These are phyloP conservation scores for Iberis amara DNA, from an alignment of 441 rosid genomes.

Conservation along the genomic window DNA sequence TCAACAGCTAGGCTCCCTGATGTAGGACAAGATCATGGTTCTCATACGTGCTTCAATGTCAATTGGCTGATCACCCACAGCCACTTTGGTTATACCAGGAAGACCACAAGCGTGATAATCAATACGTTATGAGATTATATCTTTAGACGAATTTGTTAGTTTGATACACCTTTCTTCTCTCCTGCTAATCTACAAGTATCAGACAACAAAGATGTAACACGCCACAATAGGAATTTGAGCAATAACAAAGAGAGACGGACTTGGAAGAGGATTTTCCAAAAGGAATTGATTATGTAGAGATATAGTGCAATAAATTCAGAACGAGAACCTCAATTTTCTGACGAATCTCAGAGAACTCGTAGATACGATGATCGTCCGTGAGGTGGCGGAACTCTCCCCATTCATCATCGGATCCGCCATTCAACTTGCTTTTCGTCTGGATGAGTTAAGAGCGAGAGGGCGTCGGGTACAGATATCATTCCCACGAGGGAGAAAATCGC, in stretches of 20 bases:
- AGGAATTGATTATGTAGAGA: not conserved
- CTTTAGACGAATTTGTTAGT: slow-evolving; percentile 50
- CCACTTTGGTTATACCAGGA: slow-evolving; percentile 75
- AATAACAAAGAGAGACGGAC: no score
- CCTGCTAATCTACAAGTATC: slow-evolving; percentile 73
- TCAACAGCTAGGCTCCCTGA: slow-evolving; percentile 50
- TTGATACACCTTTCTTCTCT: slow-evolving; percentile 59
- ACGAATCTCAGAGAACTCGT: slow-evolving; percentile 49
- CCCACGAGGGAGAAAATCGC: slow-evolving; percentile 68
- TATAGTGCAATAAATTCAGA: not conserved
- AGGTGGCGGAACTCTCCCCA: slow-evolving; percentile 62
- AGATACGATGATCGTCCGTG: slow-evolving; percentile 43
- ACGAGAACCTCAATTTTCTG: slow-evolving; percentile 48
- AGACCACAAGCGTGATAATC: slow-evolving; percentile 63
- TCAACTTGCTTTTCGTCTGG: slow-evolving; percentile 22
- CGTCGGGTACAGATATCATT: slow-evolving; percentile 64
- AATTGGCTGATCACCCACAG: slow-evolving; percentile 71
- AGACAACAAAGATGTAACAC: slow-evolving; percentile 34
- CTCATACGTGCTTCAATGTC: slow-evolving; percentile 59
- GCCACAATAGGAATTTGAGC: not conserved
- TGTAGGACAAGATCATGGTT: slow-evolving; percentile 50
- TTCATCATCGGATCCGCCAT: slow-evolving; percentile 37
- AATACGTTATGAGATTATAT: slow-evolving; percentile 62
- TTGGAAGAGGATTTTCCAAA: not conserved
- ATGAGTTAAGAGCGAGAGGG: slow-evolving; percentile 58